Conservation (phyloP, 208 protist species). For the Strigomonas culicis region DNA sequence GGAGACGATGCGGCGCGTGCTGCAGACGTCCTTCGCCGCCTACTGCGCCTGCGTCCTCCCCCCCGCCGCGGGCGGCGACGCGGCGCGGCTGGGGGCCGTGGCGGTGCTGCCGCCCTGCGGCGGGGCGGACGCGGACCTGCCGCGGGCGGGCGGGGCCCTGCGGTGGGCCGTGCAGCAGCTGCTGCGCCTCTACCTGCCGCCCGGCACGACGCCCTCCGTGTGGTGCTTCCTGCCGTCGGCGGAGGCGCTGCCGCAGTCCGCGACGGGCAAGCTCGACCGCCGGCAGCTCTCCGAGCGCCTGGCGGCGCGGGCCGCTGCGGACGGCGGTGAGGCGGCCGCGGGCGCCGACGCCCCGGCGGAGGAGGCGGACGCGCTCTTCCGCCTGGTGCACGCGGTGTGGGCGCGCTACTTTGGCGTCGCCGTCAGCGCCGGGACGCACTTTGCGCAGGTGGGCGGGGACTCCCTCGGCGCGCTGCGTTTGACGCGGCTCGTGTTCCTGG, state of each 20-base stretch:
- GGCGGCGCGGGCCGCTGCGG: background rate
- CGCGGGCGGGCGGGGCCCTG: background rate
- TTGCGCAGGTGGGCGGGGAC: conserved; percentile 50
- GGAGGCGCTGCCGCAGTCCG: conserved; percentile 27
- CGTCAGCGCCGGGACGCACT: conserved; percentile 35
- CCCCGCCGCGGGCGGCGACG: background rate
- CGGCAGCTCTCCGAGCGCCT: conserved; percentile 11
- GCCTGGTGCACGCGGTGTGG: conserved; percentile 24
- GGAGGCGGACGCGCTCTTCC: conserved; percentile 10
- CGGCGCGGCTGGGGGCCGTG: conserved; percentile 17
- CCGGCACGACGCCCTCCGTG: conserved; percentile 30
- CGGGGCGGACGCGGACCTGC: background rate
- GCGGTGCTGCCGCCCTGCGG: conserved; percentile 14
- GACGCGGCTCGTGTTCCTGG: conserved; percentile 37
- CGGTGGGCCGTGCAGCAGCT: conserved; percentile 23
- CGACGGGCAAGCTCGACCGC: conserved; percentile 41
- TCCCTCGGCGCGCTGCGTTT: conserved; percentile 61
- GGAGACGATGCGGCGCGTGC: conserved; percentile 16
- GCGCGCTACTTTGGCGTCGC: conserved; percentile 21
- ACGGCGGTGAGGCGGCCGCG: background rate
- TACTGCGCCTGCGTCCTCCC: conserved; percentile 27
- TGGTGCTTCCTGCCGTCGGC: conserved; percentile 25
- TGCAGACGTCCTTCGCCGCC: conserved; percentile 6
- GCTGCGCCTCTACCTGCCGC: conserved; percentile 24
- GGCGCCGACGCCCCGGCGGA: background rate